Conservation (phyloP, 2,329 filamentous ascomycete genomes). For the Didymella exigua region DNA sequence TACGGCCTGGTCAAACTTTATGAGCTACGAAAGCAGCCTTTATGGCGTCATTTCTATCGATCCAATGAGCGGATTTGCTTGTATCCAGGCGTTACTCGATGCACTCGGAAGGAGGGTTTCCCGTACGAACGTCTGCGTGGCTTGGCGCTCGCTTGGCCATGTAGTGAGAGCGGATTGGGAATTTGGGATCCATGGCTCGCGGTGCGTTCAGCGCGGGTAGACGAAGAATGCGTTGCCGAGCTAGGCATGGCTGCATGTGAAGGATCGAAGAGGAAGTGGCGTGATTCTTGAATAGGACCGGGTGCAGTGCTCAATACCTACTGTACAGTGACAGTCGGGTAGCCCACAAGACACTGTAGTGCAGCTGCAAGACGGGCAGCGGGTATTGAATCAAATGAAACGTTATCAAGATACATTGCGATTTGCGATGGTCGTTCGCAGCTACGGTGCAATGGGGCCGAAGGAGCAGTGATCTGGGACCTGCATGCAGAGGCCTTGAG, state of each 20-base stretch:
- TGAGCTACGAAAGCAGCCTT: conserved; percentile 3
- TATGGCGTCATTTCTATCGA: conserved; percentile 3
- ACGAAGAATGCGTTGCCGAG: conserved; percentile 9
- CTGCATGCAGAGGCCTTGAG: conserved; percentile 3
- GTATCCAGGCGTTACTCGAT: not conserved
- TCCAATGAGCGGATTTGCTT: conserved; percentile 1
- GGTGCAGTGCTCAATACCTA: not conserved
- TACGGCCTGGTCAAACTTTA: conserved; percentile 1
- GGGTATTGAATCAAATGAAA: conserved; percentile 8
- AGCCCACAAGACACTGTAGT: conserved; percentile 9
- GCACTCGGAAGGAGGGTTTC: conserved; percentile 3
- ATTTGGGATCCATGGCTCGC: conserved; percentile 1
- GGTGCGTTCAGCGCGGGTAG: conserved; percentile 5
- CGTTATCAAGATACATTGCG: conserved; percentile 15
- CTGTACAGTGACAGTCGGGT: not conserved
- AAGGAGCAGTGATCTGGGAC: not conserved
- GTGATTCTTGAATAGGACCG: conserved; percentile 2
- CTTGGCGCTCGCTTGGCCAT: conserved; percentile 15
- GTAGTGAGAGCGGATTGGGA: conserved; percentile 4
- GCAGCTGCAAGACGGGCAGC: conserved; percentile 4
- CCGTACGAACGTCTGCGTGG: conserved; percentile 1
- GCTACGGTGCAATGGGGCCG: conserved; percentile 4
- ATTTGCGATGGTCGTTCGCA: conserved; percentile 11
- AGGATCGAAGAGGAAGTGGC: conserved; percentile 7
- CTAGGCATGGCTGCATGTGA: conserved; percentile 2